Evolutionary conservation across 2,329 filamentous ascomycete species (phyloP).

Genomic region (Penicillium palitans): DNA sequence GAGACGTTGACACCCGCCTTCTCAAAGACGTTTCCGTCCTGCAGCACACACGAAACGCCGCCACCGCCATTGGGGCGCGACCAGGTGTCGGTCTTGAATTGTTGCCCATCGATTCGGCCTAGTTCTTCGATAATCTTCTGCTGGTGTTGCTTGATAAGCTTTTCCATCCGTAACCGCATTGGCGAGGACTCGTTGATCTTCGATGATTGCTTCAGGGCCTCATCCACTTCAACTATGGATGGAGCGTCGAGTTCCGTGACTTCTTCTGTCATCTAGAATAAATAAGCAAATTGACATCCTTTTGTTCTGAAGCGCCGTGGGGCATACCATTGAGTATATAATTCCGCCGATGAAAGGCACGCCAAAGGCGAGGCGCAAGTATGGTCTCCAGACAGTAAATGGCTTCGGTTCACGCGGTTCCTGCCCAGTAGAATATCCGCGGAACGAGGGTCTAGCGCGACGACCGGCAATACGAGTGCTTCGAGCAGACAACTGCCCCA

Average conservation of each 20-base stretch:
- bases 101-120: constrained; percentile 77
- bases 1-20: constrained; percentile 96
- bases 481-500: constrained; percentile 29
- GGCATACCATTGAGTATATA: constrained; percentile 53
- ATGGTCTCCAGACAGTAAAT: constrained; percentile 47
- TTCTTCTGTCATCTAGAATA: constrained; percentile 40
- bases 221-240: constrained; percentile 82
- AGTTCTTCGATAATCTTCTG: constrained; percentile 81
- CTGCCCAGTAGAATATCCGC: constrained; percentile 31
- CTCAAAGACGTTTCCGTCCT: constrained; percentile 96
- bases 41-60: constrained; percentile 89
- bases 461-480: constrained; percentile 23
- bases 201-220: constrained; percentile 73
- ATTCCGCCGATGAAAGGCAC: constrained; percentile 51
- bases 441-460: constrained; percentile 21
- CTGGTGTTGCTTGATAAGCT: constrained; percentile 91
- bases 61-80: constrained; percentile 83
- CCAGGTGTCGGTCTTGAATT: constrained; percentile 86
- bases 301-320: not conserved
- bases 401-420: constrained; percentile 25
- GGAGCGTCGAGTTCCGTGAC: constrained; percentile 47
- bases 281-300: not conserved
- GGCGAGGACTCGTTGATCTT: constrained; percentile 76
- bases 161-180: constrained; percentile 97
- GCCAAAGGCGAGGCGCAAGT: constrained; percentile 51